Evolutionary conservation across 805 yeast genomes (phyloP), one percentile per base, ranked within the genome.

Genomic region (Candida boleticola): DNA sequence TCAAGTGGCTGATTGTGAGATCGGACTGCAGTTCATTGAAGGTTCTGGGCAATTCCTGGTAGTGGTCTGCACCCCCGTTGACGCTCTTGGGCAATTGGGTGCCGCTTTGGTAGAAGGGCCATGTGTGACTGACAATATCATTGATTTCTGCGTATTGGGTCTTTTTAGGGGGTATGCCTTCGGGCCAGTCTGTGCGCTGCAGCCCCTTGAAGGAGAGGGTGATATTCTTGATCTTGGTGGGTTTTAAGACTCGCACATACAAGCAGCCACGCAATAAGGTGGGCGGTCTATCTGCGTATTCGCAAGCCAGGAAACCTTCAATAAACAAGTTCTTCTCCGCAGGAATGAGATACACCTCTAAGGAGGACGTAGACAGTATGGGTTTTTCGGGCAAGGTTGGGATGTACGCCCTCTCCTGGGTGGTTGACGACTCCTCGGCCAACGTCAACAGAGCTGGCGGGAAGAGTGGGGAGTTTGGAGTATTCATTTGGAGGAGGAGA

Each of bases 101-200:
- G 38, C 63, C 49, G 21, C 43, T 44, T 53, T 66, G 54, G 71
- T 79, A 92, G 58, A 93, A 89, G 0, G 96, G 93, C 99, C 99
- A 93, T 4, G 85, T 80, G 58, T 92, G 97, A 39, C 79, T 75
- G 22, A 88, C 75, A 19, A 90, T 58, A 40, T 78, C 85, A 47
- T 76, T 77, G 18, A 74, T 60, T 51, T 93, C 99, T 26, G 63
- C 60, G 46, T 77, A 82, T 11, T 81, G 85, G 14, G 71, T 69
- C 50, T 82, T 81, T 57, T 85, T 87, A 0, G 97, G 97, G 0
- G 98, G 98, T 16, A 92, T 90, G 2, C 99, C 99, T 56, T 93
- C 97, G 2, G 97, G 97, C 97, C 97, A 90, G 46, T 90, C 96
- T 0, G 97, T 90, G 49, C 85, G 74, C 29, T 85, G 77, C 1